Evolutionary conservation across 2,329 filamentous ascomycete species (phyloP).

Genomic region (Ceratocystis cacaofunesta): DNA sequence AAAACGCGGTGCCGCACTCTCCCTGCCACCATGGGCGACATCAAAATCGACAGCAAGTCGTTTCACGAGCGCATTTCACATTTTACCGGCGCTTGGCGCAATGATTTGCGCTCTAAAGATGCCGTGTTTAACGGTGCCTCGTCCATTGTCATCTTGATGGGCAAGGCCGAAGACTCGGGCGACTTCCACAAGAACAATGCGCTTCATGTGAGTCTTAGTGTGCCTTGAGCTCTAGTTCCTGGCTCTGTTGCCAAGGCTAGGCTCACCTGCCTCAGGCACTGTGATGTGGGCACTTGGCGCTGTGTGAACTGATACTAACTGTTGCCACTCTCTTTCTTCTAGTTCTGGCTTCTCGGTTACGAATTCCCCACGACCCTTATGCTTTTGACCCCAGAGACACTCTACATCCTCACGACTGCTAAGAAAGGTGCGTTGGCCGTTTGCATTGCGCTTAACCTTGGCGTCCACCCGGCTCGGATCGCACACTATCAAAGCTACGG

Average conservation of each 20-base stretch:
- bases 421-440: slow-evolving; percentile 67
- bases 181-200: slow-evolving; percentile 93
- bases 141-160: slow-evolving; percentile 81
- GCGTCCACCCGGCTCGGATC: background rate
- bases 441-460: background rate
- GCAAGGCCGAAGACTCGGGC: slow-evolving; percentile 79
- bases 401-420: slow-evolving; percentile 87
- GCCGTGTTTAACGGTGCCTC: slow-evolving; percentile 70
- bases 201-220: slow-evolving; percentile 55
- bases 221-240: background rate
- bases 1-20: slow-evolving; percentile 22
- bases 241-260: background rate
- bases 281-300: too few relatives aligned
- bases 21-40: slow-evolving; percentile 50
- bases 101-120: slow-evolving; percentile 80
- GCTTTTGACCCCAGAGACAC: slow-evolving; percentile 71
- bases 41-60: slow-evolving; percentile 84
- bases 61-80: slow-evolving; percentile 88
- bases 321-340: slow-evolving; percentile 16
- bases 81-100: slow-evolving; percentile 86
- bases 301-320: too few relatives aligned
- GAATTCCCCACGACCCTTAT: slow-evolving; percentile 95
- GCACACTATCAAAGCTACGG: background rate
- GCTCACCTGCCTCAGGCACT: too few relatives aligned
- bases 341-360: slow-evolving; percentile 98